These are phyloP conservation scores for Otatea glauca DNA, from an alignment of 176 grass and related monocot genomes.

Conservation along the genomic window DNA sequence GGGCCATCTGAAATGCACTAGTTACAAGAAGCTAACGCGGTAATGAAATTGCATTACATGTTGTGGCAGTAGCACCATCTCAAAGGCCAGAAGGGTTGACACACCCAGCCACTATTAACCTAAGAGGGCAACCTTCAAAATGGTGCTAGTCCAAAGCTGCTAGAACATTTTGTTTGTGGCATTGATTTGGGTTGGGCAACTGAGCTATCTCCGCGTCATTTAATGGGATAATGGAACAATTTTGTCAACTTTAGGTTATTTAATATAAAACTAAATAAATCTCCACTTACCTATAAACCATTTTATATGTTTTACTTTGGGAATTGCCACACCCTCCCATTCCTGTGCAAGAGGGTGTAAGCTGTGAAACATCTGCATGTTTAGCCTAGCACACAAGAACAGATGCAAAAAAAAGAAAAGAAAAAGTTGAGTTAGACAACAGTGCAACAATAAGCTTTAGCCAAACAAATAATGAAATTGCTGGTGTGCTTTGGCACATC, in stretches of 20 bases:
- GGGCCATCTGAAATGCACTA: not conserved
- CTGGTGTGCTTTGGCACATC: constrained; percentile 2
- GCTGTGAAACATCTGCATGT: constrained; percentile 39
- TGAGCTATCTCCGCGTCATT: not conserved
- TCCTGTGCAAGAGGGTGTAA: constrained; percentile 46
- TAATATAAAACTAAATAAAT: constrained; percentile 19
- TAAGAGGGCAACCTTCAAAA: not conserved
- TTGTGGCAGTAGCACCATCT: not conserved
- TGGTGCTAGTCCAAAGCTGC: not conserved
- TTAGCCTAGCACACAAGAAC: constrained; percentile 46
- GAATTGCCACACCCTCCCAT: constrained; percentile 37
- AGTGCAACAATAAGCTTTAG: constrained; percentile 1
- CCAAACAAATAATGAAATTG: constrained; percentile 21
- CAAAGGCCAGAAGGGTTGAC: not conserved
- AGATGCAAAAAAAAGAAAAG: not conserved
- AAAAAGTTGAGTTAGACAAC: constrained; percentile 17
- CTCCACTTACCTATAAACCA: constrained; percentile 45
- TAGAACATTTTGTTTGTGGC: not conserved
- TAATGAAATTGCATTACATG: constrained; percentile 6
- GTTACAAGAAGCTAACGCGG: not conserved
- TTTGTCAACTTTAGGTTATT: constrained; percentile 21
- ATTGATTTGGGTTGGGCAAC: constrained; percentile 9
- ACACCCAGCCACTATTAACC: not conserved
- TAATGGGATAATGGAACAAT: constrained; percentile 16
- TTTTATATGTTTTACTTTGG: constrained; percentile 43